Evolutionary conservation across 805 yeast genomes (phyloP).

Genomic region (Zygosaccharomyces gambellarensis): DNA sequence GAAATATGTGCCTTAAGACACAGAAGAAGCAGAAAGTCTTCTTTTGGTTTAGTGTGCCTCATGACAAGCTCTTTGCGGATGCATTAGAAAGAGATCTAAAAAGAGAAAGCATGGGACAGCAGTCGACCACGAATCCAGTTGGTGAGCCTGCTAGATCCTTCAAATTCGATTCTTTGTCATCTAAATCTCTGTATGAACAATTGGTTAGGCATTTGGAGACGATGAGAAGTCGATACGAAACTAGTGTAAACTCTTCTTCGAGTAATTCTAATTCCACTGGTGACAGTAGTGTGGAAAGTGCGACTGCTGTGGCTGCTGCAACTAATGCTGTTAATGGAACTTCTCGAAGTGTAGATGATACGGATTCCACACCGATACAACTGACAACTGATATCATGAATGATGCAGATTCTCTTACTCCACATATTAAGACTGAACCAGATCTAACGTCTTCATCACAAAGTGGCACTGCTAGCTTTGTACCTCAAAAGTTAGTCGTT

Average conservation of each 20-base stretch:
- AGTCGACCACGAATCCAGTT: slow-evolving; percentile 66
- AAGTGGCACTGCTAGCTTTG: slow-evolving; percentile 8
- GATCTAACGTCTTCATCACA: slow-evolving; percentile 4
- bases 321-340: not conserved
- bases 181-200: slow-evolving; percentile 49
- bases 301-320: not conserved
- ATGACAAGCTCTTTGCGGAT: slow-evolving; percentile 85
- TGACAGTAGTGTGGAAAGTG: not conserved
- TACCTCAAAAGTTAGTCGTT: slow-evolving; percentile 20
- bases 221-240: slow-evolving; percentile 19
- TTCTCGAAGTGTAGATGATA: not conserved
- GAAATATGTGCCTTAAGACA: slow-evolving; percentile 82
- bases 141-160: slow-evolving; percentile 80
- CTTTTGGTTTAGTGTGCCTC: slow-evolving; percentile 95
- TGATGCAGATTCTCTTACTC: slow-evolving; percentile 1
- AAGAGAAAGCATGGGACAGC: slow-evolving; percentile 57
- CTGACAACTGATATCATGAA: slow-evolving; percentile 8
- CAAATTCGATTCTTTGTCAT: slow-evolving; percentile 48
- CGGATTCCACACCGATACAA: slow-evolving; percentile 4
- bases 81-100: slow-evolving; percentile 90
- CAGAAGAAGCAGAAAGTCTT: slow-evolving; percentile 96
- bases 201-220: slow-evolving; percentile 39
- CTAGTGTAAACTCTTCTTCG: not conserved
- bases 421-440: slow-evolving; percentile 9
- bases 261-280: not conserved